These are phyloP conservation scores for Mucor circinelloides DNA, from an alignment of 371 early-diverging fungal genomes.

Conservation along the genomic window DNA sequence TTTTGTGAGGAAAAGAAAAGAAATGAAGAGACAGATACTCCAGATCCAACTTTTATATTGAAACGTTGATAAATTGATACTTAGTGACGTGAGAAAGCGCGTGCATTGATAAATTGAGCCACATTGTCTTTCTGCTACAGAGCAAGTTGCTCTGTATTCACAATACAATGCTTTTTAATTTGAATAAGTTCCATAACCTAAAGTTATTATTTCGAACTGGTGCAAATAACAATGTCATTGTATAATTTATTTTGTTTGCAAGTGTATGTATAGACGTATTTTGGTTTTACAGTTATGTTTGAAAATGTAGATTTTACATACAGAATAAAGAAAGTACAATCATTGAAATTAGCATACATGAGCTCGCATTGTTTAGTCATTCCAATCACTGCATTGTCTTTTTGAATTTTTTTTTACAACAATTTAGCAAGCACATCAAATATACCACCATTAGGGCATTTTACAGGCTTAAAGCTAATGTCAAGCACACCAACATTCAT, in stretches of 20 bases:
- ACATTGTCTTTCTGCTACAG: too few species aligned
- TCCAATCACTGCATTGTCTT: neutral
- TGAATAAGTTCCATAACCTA: too few species aligned
- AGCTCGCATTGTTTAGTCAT: neutral
- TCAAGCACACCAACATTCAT: constrained; percentile 35
- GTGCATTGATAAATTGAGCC: too few species aligned
- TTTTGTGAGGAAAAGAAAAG: too few species aligned
- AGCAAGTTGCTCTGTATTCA: too few species aligned
- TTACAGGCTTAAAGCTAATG: constrained; percentile 27
- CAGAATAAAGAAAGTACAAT: neutral
- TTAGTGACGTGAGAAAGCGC: too few species aligned
- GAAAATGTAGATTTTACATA: neutral
- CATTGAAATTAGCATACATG: neutral
- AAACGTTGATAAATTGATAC: too few species aligned
- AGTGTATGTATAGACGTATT: neutral
- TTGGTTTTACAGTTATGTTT: neutral
- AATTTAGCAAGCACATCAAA: constrained; percentile 1
- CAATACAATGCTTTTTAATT: too few species aligned
- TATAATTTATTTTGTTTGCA: neutral
- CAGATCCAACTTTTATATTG: too few species aligned
- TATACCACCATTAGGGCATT: constrained; percentile 16
- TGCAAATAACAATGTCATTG: too few species aligned
- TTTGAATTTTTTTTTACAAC: neutral
- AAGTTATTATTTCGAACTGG: too few species aligned
- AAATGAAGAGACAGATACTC: too few species aligned